phyloP scores from a whole-genome alignment of 345 rosid species.

The Mallotus nudiflorus region DNA sequence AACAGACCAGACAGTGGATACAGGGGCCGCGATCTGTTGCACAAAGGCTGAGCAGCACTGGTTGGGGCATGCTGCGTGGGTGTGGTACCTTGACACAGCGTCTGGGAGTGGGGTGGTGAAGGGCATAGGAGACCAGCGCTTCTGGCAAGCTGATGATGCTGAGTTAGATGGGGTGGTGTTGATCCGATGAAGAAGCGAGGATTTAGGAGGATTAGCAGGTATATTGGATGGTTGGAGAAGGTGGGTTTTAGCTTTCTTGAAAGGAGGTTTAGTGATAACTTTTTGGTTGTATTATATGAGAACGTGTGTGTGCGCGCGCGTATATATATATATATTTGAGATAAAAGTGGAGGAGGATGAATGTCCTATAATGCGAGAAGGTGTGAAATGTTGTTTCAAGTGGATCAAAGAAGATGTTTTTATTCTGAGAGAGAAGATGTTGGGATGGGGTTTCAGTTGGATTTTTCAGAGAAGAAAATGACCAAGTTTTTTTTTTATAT shows the following conservation, averaged over 20 bases:
- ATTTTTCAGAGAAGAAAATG: constrained; percentile 1
- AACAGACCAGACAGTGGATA: constrained; percentile 38
- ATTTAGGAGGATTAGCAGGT: constrained; percentile 29
- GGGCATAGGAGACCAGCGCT: constrained; percentile 30
- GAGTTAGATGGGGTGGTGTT: constrained; percentile 19
- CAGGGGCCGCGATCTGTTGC: constrained; percentile 36
- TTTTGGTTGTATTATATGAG: not conserved
- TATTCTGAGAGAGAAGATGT: not conserved
- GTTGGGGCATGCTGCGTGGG: constrained; percentile 28
- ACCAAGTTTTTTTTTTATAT: not conserved
- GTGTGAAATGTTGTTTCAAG: not conserved
- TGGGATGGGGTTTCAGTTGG: constrained; percentile 11
- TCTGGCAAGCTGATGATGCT: constrained; percentile 16
- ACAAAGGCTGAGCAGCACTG: constrained; percentile 37
- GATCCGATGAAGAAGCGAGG: constrained; percentile 34
- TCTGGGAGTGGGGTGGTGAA: constrained; percentile 26
- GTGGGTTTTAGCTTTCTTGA: not conserved
- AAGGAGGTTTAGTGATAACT: not conserved
- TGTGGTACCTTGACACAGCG: constrained; percentile 24
- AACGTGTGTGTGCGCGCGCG: too few relatives aligned
- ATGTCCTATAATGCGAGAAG: not conserved
- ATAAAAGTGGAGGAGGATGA: not conserved
- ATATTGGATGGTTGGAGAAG: not conserved
- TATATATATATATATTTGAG: not conserved
- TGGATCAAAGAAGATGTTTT: not conserved